Base-by-base conservation (phyloP, 768 basidiomycete genomes). In the Tricholoma sp. region DNA sequence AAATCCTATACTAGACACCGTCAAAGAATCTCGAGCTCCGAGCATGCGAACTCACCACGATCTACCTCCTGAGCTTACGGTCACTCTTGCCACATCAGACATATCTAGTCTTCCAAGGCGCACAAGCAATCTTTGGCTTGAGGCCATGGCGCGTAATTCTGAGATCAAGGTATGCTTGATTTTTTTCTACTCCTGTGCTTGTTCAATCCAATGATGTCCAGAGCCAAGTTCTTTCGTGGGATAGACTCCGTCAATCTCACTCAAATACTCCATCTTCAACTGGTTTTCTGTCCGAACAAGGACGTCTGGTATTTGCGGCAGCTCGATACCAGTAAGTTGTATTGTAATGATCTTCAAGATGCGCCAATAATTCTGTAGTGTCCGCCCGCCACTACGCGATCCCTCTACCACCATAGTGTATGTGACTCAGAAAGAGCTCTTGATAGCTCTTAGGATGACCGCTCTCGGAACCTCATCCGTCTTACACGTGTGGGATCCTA, bases 231-330 rank as follows among this genome's bases (percentile, higher is more conserved):
- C 64, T 80, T 50, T 88, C 86, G 2, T 91, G 89, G 89, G 86
- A 88, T 65, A 65, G 78, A 56, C 67, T 82, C 48, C 73, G 76
- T 28, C 63, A 73, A 4, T 68, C 70, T 3, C 71, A 70, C 52
- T 61, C 65, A 1, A 58, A 56, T 4, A 58, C 58, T 11, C 65
- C 74, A 9, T 66, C 70, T 15, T 70, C 74, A 0, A 78, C 83
- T 0, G 74, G 85, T 0, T 87, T 91, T 63, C 69, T 92, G 20
- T 87, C 89, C 4, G 88, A 91, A 65, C 88, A 90, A 66, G 72
- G 80, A 54, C 64, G 68, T 39, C 60, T 72, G 9, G 67, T 82
- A 5, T 83, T 81, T 56, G 76, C 81, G 6, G 77, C 83, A 8
- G 80, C 82, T n/a, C 76, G 80, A 66, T 74, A 85, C 57, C 72